These are phyloP conservation scores for Acanthamoeba culbertsoni DNA, from an alignment of 208 protist species.

Conservation along the genomic window DNA sequence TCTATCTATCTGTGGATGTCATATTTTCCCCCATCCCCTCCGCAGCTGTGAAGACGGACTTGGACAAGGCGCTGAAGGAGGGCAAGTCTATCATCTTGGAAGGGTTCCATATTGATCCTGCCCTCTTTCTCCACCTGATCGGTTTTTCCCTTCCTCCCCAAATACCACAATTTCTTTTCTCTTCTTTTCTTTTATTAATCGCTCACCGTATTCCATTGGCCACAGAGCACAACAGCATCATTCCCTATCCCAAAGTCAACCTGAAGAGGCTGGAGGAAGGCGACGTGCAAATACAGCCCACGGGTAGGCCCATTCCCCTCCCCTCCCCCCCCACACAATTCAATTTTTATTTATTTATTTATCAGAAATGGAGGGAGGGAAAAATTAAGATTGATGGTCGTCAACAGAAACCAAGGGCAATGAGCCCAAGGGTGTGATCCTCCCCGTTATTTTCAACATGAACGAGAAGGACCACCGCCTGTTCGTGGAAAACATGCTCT, in stretches of 20 bases:
- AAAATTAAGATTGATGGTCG: no score
- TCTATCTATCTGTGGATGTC: no score
- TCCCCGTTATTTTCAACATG: slow-evolving; percentile 72
- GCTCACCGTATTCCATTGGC: not conserved
- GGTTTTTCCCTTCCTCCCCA: not conserved
- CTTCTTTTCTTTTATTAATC: not conserved
- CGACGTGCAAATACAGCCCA: not conserved
- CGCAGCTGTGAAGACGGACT: slow-evolving; percentile 74
- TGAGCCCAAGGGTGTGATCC: slow-evolving; percentile 69
- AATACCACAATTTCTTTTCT: not conserved
- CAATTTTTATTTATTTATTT: not conserved
- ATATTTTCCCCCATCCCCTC: no score
- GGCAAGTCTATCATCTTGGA: slow-evolving; percentile 82
- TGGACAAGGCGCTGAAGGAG: slow-evolving; percentile 79
- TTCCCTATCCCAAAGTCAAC: slow-evolving; percentile 49
- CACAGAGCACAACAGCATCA: slow-evolving; percentile 61
- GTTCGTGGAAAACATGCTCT: slow-evolving; percentile 70
- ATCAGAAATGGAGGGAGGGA: not conserved
- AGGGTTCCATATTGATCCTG: slow-evolving; percentile 78
- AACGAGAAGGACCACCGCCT: slow-evolving; percentile 62
- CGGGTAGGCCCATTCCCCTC: not conserved
- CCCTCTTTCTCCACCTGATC: slow-evolving; percentile 67
- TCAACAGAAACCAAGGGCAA: not conserved
- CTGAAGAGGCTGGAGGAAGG: slow-evolving; percentile 9
- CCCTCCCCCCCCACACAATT: not conserved